These are phyloP conservation scores for Jackrogersella multiformis DNA, from an alignment of 495 filamentous ascomycete species.

Conservation along the genomic window DNA sequence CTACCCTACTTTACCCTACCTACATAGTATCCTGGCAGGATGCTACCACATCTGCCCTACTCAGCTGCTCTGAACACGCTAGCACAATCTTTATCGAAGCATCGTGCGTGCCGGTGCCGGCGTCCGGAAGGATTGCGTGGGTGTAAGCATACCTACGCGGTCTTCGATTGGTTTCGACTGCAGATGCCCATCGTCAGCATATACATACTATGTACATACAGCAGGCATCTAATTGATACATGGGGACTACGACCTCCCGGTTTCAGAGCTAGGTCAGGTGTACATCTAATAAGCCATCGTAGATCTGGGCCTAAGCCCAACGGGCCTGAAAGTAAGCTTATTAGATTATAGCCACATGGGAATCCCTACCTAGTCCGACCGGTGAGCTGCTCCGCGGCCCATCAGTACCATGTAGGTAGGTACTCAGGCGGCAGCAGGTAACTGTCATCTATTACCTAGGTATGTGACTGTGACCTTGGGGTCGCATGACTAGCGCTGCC, in stretches of 20 bases:
- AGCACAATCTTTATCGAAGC: slow-evolving; percentile 9
- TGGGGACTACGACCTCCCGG: slow-evolving; percentile 22
- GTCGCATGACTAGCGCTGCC: slow-evolving; percentile 32
- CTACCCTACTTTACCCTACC: slow-evolving; percentile 14
- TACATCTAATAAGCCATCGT: slow-evolving; percentile 34
- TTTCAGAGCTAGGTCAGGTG: slow-evolving; percentile 33
- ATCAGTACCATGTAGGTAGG: not conserved
- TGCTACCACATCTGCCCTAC: not conserved
- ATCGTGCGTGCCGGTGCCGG: slow-evolving; percentile 16
- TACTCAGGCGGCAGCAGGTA: slow-evolving; percentile 18
- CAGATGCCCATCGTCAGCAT: slow-evolving; percentile 29
- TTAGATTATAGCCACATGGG: slow-evolving; percentile 41
- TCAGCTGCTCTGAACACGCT: slow-evolving; percentile 3
- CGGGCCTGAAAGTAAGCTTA: slow-evolving; percentile 14
- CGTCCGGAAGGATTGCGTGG: slow-evolving; percentile 26
- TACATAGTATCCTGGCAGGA: too few species aligned
- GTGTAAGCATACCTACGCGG: slow-evolving; percentile 3
- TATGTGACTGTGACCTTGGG: slow-evolving; percentile 14
- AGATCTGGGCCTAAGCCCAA: slow-evolving; percentile 26
- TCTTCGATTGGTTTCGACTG: slow-evolving; percentile 22
- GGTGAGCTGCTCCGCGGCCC: slow-evolving; percentile 21
- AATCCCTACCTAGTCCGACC: slow-evolving; percentile 33
- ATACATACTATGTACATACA: not conserved
- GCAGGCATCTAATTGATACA: not conserved
- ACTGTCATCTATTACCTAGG: slow-evolving; percentile 29